Conservation (phyloP, 2,329 filamentous ascomycete species). For the Diaporthe ampelina region DNA sequence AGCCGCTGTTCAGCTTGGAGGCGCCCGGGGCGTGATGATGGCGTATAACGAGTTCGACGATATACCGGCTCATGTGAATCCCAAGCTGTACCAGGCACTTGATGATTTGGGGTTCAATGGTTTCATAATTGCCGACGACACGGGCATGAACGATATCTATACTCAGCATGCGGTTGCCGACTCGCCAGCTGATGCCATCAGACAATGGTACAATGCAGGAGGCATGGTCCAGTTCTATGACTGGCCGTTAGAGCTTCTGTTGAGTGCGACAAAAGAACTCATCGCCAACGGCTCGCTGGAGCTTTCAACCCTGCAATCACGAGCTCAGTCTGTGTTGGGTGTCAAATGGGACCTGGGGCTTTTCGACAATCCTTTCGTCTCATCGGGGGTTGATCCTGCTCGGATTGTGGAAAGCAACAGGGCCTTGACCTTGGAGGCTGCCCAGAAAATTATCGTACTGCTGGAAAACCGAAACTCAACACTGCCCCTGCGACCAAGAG, state of each 20-base stretch:
- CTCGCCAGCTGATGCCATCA: slow-evolving; percentile 55
- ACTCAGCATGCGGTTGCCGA: slow-evolving; percentile 54
- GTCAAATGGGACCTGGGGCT: slow-evolving; percentile 61
- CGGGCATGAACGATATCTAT: slow-evolving; percentile 53
- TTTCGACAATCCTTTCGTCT: slow-evolving; percentile 55
- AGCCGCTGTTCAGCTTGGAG: slow-evolving; percentile 57
- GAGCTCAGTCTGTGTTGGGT: slow-evolving; percentile 53
- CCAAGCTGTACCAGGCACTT: slow-evolving; percentile 55
- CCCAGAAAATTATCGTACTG: slow-evolving; percentile 58
- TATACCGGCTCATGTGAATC: slow-evolving; percentile 56
- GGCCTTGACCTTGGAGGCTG: slow-evolving; percentile 56
- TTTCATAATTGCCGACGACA: slow-evolving; percentile 59
- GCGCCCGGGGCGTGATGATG: slow-evolving; percentile 60
- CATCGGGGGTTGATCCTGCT: slow-evolving; percentile 51
- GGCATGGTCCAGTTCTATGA: slow-evolving; percentile 62
- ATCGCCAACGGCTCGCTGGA: slow-evolving; percentile 54
- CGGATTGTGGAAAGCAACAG: slow-evolving; percentile 53
- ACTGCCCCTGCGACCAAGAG: slow-evolving; percentile 51
- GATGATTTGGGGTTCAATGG: slow-evolving; percentile 57
- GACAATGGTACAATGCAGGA: slow-evolving; percentile 60
- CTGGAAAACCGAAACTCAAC: slow-evolving; percentile 58
- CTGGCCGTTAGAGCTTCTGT: slow-evolving; percentile 55
- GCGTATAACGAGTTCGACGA: slow-evolving; percentile 58
- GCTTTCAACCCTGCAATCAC: slow-evolving; percentile 52
- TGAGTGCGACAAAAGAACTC: slow-evolving; percentile 53